A percentile compares a stretch with the other conserved stretches of the same genome.
These are phyloP conservation scores for Jaenimonas drosophilae DNA, from an alignment of 208 protist species.

Conservation along the genomic window DNA sequence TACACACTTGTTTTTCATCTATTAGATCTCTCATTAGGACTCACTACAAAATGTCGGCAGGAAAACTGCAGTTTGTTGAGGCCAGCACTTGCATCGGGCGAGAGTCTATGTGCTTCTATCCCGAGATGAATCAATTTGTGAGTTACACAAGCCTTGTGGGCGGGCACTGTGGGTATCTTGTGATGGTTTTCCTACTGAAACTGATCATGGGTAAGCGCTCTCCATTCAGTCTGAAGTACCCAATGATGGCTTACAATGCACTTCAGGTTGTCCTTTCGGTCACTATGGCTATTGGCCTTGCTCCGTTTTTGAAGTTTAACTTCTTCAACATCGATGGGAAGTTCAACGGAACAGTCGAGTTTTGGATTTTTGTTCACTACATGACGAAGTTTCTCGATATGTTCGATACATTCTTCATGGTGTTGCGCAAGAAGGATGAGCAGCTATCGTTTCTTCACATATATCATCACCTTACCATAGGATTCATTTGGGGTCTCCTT, in stretches of 20 bases:
- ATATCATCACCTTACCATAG: slow-evolving; percentile 88
- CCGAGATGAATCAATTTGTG: slow-evolving; percentile 43
- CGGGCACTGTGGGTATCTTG: slow-evolving; percentile 50
- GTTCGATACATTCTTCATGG: slow-evolving; percentile 87
- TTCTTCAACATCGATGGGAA: slow-evolving; percentile 70
- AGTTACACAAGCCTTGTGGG: slow-evolving; percentile 39
- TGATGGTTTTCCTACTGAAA: slow-evolving; percentile 27
- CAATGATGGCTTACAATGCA: slow-evolving; percentile 83
- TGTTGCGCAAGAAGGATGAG: slow-evolving; percentile 78
- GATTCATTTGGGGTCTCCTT: slow-evolving; percentile 79
- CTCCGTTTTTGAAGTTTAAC: slow-evolving; percentile 24
- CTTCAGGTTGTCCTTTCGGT: slow-evolving; percentile 66
- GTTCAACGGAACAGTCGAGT: slow-evolving; percentile 65
- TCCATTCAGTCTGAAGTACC: slow-evolving; percentile 25
- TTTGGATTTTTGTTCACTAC: slow-evolving; percentile 85
- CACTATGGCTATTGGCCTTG: slow-evolving; percentile 65
- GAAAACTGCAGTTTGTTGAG: slow-evolving; percentile 7
- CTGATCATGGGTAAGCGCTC: slow-evolving; percentile 39
- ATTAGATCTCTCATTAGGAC: too few relatives aligned
- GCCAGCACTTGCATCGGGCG: slow-evolving; percentile 19
- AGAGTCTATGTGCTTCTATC: slow-evolving; percentile 66
- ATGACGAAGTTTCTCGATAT: slow-evolving; percentile 84
- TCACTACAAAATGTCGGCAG: too few relatives aligned
- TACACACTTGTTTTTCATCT: too few relatives aligned
- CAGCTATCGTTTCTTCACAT: slow-evolving; percentile 86